Evolutionary conservation across 139 green algal genomes (phyloP).

Genomic region (Tetradesmus lagerheimii): DNA sequence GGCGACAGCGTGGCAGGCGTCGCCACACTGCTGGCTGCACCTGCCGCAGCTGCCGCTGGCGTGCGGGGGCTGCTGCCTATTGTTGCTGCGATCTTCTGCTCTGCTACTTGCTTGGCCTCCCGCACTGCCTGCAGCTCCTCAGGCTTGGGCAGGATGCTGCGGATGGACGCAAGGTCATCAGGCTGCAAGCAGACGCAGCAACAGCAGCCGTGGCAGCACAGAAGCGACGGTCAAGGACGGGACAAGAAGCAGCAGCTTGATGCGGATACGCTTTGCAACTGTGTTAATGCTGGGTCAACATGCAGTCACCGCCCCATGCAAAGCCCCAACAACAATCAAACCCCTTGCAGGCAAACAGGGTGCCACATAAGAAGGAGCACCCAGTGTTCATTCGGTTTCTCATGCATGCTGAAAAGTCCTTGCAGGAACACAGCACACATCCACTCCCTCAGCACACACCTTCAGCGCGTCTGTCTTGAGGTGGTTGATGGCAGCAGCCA

Average conservation of each 20-base stretch:
- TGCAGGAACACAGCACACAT: background rate
- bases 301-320: too few relatives aligned
- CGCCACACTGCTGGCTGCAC: background rate
- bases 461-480: conserved; percentile 23
- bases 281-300: too few relatives aligned
- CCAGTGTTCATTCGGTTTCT: too few relatives aligned
- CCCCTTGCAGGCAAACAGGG: too few relatives aligned
- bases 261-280: too few relatives aligned
- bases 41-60: background rate
- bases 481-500: conserved; percentile 34
- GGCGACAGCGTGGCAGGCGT: background rate
- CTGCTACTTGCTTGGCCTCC: background rate
- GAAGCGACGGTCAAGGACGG: background rate
- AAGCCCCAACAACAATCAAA: too few relatives aligned
- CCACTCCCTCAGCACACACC: background rate
- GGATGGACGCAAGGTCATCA: conserved; percentile 29
- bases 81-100: background rate
- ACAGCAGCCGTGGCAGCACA: background rate
- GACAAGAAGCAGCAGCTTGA: background rate
- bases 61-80: background rate
- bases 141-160: conserved; percentile 41
- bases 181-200: background rate
- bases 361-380: too few relatives aligned
- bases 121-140: conserved; percentile 21
- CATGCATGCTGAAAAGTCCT: too few relatives aligned